These are phyloP conservation scores for Alternaria ethzedia DNA, from an alignment of 2,329 filamentous ascomycete species.

Conservation along the genomic window DNA sequence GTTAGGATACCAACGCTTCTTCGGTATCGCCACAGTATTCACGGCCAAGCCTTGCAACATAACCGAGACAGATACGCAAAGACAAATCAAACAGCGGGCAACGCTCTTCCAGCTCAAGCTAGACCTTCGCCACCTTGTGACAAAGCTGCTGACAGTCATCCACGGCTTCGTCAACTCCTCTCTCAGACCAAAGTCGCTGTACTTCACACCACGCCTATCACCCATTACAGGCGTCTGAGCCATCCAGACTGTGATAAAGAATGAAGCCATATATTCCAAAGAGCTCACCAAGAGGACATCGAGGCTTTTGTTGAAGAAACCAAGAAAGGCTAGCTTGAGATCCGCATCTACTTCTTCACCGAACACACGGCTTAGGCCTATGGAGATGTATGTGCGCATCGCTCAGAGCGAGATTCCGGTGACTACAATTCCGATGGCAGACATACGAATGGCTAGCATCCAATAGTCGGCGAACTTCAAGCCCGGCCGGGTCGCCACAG, in stretches of 20 bases:
- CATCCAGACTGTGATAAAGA: conserved; percentile 6
- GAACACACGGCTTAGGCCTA: not conserved
- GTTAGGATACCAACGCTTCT: conserved; percentile 11
- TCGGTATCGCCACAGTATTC: conserved; percentile 8
- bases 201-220: not conserved
- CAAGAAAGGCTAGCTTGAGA: conserved; percentile 8
- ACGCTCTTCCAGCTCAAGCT: conserved; percentile 1
- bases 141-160: conserved; percentile 6
- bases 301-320: conserved; percentile 5
- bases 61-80: conserved; percentile 8
- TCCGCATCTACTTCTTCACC: conserved; percentile 4
- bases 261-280: conserved; percentile 1
- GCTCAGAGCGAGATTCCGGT: not conserved
- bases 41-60: conserved; percentile 7
- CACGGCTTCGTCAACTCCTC: conserved; percentile 12
- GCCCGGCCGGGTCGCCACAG: not conserved
- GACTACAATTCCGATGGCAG: not conserved
- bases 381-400: not conserved
- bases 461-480: not conserved
- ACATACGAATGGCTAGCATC: not conserved
- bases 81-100: not conserved
- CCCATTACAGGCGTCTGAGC: not conserved
- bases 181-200: conserved; percentile 7
- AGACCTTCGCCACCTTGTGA: not conserved
- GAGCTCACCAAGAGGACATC: conserved; percentile 9